Base-by-base conservation (phyloP, 2,329 filamentous ascomycete species). In the Apiospora pterosperma region DNA sequence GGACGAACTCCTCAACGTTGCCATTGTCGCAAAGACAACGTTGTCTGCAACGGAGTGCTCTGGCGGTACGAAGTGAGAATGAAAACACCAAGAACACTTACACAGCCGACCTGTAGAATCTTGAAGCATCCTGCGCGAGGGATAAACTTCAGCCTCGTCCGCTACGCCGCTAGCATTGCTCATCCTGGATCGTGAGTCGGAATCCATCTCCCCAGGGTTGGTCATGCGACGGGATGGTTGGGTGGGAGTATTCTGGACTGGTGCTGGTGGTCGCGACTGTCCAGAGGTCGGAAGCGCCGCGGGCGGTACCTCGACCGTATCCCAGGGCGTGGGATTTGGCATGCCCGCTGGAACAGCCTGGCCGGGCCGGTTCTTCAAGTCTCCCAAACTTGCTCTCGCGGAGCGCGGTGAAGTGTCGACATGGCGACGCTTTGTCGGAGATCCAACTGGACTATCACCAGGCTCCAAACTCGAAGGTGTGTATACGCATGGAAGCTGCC, bases 111-210 rank as follows among this genome's bases (percentile, higher is more conserved):
- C 85, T 0, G 82, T 85, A 12, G 81, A 81, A 70, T 90, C 87
- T 69, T 86, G 81, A 42, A 90, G 76, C 84, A 90, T 87, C 67
- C 85, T 79, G 36, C 82, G 81, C 66, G 85, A 80, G 11, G 82
- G 81, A 67, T 83, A 82, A 31, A 88, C 78, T 31, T 84, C 81
- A 4, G 84, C 81, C 69, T 88, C 86, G 66, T 88, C 85, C 42
- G 85, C 84, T 39, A 78, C 76, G 2, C 79, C 81, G 66, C 79
- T 83, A 25, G 73, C 73, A 42, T 76, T 79, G 67, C 76, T 79
- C 59, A 78, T 74, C 44, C 75, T 76, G 23, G 80, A 76, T 28
- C 71, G 69, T 42, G 71, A 72, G 39, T 76, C 76, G 23, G 73
- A 73, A 28, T 76, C 75, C 14, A 70, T 67, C 52, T 76, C 73